Evolutionary conservation across 23 red algal genomes (phyloP).

Genomic region (Cyanidioschyzon merolae): DNA sequence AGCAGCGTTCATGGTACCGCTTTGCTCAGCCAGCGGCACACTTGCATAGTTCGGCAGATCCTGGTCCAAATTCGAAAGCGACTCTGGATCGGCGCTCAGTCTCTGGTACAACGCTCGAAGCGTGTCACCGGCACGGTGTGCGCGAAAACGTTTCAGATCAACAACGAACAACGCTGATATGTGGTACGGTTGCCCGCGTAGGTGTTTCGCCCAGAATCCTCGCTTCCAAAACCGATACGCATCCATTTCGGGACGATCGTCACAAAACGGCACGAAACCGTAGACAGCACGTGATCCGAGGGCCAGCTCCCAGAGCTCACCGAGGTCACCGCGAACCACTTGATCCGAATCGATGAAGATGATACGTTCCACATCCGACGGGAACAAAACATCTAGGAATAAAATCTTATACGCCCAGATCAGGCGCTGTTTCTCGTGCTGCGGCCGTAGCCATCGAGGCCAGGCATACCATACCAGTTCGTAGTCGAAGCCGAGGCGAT

Average conservation of each 20-base stretch:
- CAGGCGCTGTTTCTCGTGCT: slow-evolving; percentile 84
- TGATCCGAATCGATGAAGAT: slow-evolving; percentile 99
- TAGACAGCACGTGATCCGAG: slow-evolving; percentile 52
- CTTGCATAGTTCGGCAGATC: slow-evolving; percentile 91
- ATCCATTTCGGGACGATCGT: slow-evolving; percentile 70
- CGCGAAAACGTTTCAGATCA: slow-evolving; percentile 72
- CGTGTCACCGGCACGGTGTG: slow-evolving; percentile 62
- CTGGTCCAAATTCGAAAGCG: slow-evolving; percentile 91
- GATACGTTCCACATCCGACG: slow-evolving; percentile 43
- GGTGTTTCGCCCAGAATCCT: slow-evolving; percentile 73
- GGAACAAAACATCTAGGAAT: slow-evolving; percentile 95
- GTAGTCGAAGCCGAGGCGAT: slow-evolving; percentile 48
- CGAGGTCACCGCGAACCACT: slow-evolving; percentile 77
- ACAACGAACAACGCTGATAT: slow-evolving; percentile 96
- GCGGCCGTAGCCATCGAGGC: slow-evolving; percentile 81
- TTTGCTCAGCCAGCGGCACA: background rate
- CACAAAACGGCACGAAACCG: slow-evolving; percentile 95
- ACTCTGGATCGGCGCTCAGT: slow-evolving; percentile 63
- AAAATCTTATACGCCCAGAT: slow-evolving; percentile 99
- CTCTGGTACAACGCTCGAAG: slow-evolving; percentile 77
- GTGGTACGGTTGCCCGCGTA: slow-evolving; percentile 64
- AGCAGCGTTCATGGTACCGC: background rate
- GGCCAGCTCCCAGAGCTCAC: slow-evolving; percentile 61
- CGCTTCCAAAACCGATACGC: slow-evolving; percentile 88
- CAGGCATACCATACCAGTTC: slow-evolving; percentile 85